Percentiles rank a stretch among this genome's conserved stretches.
Evolutionary conservation across 2,329 filamentous ascomycete genomes (phyloP).

Genomic region (Diaporthe capsici): DNA sequence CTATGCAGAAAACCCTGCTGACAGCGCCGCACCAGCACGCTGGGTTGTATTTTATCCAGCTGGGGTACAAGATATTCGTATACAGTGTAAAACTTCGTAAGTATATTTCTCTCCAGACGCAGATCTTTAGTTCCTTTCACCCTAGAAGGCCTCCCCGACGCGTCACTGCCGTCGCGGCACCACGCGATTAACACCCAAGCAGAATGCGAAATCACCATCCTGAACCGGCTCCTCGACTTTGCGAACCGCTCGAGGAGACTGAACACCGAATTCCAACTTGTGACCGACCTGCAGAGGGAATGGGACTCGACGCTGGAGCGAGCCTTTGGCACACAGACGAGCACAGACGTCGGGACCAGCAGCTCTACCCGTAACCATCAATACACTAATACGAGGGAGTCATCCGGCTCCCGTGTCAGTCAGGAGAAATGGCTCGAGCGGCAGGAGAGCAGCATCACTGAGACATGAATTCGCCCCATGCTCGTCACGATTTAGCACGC

Average conservation of each 20-base stretch:
- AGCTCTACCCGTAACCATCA: neutral
- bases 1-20: neutral
- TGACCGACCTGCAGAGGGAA: slow-evolving; percentile 30
- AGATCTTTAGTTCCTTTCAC: rapidly evolving
- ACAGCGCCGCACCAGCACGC: slow-evolving; percentile 4
- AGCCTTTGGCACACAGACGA: slow-evolving; percentile 27
- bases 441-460: neutral
- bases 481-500: too few relatives aligned
- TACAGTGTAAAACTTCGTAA: slow-evolving; percentile 41
- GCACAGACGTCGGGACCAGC: slow-evolving; percentile 2
- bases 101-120: neutral
- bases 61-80: slow-evolving; percentile 30
- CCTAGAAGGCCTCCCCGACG: neutral
- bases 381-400: neutral
- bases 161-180: too few relatives aligned
- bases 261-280: slow-evolving; percentile 10
- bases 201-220: slow-evolving; percentile 42
- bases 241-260: slow-evolving; percentile 34
- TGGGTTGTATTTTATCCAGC: slow-evolving; percentile 15
- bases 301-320: slow-evolving; percentile 28
- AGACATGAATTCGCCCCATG: neutral
- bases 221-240: slow-evolving; percentile 42
- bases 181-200: neutral
- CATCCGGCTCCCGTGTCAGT: neutral
- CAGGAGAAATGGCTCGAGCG: slow-evolving; percentile 8